Base-by-base conservation (phyloP, 805 yeast species). In the Ogataea polymorpha region DNA sequence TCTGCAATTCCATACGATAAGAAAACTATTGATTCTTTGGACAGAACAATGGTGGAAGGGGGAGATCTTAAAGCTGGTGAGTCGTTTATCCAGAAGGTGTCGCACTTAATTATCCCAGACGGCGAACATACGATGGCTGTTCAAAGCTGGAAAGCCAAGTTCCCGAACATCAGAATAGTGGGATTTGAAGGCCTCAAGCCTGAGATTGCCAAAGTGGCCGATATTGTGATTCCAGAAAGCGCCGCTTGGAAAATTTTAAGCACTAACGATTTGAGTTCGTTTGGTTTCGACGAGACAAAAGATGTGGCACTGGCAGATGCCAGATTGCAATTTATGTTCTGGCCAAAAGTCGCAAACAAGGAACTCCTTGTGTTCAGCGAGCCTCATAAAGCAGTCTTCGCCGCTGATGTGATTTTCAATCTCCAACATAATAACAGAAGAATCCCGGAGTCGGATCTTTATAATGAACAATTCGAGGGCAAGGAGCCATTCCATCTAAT, bases 81-180 rank as follows among this genome's bases (percentile, higher is more conserved):
- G 14, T 58, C 66, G 1, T 59, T 61, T 34, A 42, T 62, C 10
- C 51, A 58, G 23, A 67, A 70, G 21, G 67, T 79, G 29, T 57
- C 72, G 2, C 73, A 77, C 46, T 63, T 79, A 26, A 67, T 83
- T 30, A 68, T 82, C 34, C 87, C 88, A 2, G 86, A 82, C 53
- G 53, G 48, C 23, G 84, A 79, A 48, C 89, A 82, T 54, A 78
- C 84, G 1, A 62, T 82, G 76, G 85, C 82, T 3, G 75, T 80
- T 10, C 54, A 59, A 18, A 71, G 74, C 11, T 74, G 80, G 61
- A 72, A 75, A 54, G 63, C 67, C 14, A 58, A 62, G 39, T 71
- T 64, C 55, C 85, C 86, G 3, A 53, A 65, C 2, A 59, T 77
- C 35, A 71, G 74, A 51, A 58, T 82, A 20, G 68, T 82, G 45